Conservation (phyloP, 2,329 filamentous ascomycete genomes). For the Diaporthe vaccinii region DNA sequence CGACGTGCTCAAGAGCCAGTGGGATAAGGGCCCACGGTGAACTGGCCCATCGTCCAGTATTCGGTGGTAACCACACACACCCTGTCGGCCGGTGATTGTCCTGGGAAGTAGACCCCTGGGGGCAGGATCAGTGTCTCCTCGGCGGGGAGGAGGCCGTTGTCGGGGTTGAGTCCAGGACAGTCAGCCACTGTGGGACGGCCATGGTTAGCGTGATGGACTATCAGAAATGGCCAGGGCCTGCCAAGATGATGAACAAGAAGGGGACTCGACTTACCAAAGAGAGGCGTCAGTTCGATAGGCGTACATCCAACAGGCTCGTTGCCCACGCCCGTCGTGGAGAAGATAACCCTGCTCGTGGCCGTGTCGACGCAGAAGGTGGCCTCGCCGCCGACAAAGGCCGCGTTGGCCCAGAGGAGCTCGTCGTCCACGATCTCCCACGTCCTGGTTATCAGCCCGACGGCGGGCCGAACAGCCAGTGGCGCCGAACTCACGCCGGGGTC, state of each 20-base stretch:
- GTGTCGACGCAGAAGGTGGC: conserved; percentile 47
- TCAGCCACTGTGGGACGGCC: not conserved
- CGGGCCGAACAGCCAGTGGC: conserved; percentile 37
- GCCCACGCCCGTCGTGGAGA: conserved; percentile 40
- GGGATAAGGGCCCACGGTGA: not conserved
- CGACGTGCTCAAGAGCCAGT: not conserved
- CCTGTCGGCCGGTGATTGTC: not conserved
- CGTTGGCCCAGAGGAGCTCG: conserved; percentile 48
- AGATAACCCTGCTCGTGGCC: not conserved
- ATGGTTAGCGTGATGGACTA: not conserved
- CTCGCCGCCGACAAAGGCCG: conserved; percentile 44
- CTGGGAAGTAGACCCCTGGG: not conserved
- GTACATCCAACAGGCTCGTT: conserved; percentile 42
- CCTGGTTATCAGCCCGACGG: conserved; percentile 31
- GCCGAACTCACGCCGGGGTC: conserved; percentile 42
- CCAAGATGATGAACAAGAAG: not conserved
- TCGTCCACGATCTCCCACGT: conserved; percentile 42
- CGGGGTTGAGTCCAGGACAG: conserved; percentile 10
- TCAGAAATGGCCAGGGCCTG: not conserved
- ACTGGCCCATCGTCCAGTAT: conserved; percentile 16
- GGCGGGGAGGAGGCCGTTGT: not conserved
- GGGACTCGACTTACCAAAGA: not conserved
- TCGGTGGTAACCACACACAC: not conserved
- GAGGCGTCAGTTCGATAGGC: conserved; percentile 39
- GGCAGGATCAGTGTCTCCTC: conserved; percentile 14